Base-by-base conservation (phyloP, 2,329 filamentous ascomycete genomes). In the Diaporthe vaccinii region DNA sequence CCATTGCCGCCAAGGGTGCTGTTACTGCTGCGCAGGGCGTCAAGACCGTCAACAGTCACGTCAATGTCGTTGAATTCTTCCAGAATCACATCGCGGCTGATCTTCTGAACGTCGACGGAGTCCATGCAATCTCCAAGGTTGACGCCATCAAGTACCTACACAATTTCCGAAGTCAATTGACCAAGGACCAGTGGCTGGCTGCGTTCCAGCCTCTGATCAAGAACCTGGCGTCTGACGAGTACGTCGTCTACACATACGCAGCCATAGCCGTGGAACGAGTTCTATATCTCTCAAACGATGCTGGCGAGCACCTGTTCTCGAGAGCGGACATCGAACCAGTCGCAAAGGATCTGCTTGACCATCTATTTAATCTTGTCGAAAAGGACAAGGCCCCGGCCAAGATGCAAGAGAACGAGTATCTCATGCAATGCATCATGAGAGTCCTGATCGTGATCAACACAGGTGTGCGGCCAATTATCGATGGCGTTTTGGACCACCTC, bases 121-220 rank as follows among this genome's bases (percentile, higher is more conserved):
- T 93, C 1, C 91, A 98, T 79, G 93, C 95, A 12, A 96, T 99
- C 76, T 89, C 98, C 79, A 98, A 98, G 86, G 96, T 99, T 22
- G 97, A 98, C 83, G 96, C 96, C 25, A 98, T 99, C 88, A 99
- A 98, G 84, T 99, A 96, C 83, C 90, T 99, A 53, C 98, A 99
- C 87, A 95, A 94, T 59, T 99, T 99, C 91, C 93, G 97, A 80
- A 98, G 95, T 82, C 95, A 98, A 82, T 89, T 99, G 76, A 96
- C 95, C 25, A 95, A 95, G 82, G 93, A 96, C 46, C 94, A 98
- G 83, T 98, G 97, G 95, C 93, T 94, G 80, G 92, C 93, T 74
- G 96, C 96, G 1, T 95, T 99, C 81, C 93, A 95, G 17, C 92
- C 98, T 25, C 89, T 99, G 57, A 95, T 98, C 72, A 95, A 97